Conservation (phyloP, 192 early-diverging fungal genomes). For the Umbelopsis sp. region DNA sequence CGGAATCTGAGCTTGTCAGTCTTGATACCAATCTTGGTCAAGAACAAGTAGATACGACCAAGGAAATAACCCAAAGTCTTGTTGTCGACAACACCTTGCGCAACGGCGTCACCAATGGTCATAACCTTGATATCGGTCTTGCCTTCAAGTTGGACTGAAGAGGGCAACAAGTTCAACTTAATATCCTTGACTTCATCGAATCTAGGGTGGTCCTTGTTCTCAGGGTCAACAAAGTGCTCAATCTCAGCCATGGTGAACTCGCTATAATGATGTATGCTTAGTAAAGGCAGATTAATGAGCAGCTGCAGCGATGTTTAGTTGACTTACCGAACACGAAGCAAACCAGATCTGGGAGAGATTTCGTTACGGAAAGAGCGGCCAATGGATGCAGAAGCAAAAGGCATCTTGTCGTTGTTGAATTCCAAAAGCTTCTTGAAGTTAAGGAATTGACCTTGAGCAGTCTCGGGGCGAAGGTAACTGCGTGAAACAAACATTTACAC, state of each 20-base stretch:
- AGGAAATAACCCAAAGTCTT: constrained; percentile 99
- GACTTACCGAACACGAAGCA: constrained; percentile 87
- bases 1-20: constrained; percentile 87
- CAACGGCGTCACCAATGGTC: constrained; percentile 92
- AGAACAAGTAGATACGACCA: constrained; percentile 91
- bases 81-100: constrained; percentile 82
- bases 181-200: constrained; percentile 86
- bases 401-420: constrained; percentile 97
- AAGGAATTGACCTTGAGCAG: constrained; percentile 99
- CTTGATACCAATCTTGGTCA: constrained; percentile 90
- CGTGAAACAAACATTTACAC: neutral
- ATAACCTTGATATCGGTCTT: constrained; percentile 69
- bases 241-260: constrained; percentile 99
- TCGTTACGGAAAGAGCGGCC: constrained; percentile 99
- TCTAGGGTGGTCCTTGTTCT: constrained; percentile 88
- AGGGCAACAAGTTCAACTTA: constrained; percentile 78
- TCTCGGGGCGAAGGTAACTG: constrained; percentile 95
- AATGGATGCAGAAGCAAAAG: constrained; percentile 98
- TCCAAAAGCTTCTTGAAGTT: constrained; percentile 97
- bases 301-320: neutral
- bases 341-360: constrained; percentile 93
- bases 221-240: constrained; percentile 98
- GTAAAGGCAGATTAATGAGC: neutral
- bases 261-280: constrained; percentile 40
- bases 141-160: constrained; percentile 75